Evolutionary conservation across 805 yeast genomes (phyloP).

Genomic region (Scheffersomyces coipomensis): DNA sequence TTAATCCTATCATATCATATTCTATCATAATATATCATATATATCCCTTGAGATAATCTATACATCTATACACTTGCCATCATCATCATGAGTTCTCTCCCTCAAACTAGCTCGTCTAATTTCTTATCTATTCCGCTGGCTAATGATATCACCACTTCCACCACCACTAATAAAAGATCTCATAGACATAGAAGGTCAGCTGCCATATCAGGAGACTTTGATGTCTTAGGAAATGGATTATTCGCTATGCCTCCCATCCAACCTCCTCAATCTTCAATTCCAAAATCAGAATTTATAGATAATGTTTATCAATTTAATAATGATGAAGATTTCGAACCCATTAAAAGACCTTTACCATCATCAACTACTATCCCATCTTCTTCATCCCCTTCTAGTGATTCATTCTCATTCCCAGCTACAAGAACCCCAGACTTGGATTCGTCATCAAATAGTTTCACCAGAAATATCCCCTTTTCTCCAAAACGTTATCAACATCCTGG

Average conservation of each 20-base stretch:
- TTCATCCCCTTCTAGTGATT: slow-evolving; percentile 2
- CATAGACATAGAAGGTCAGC: slow-evolving; percentile 86
- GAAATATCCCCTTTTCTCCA: background rate
- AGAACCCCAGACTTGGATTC: slow-evolving; percentile 1
- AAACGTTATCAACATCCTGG: background rate
- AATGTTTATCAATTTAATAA: slow-evolving; percentile 31
- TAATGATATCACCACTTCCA: background rate
- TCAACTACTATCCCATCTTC: background rate
- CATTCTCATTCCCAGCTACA: slow-evolving; percentile 1
- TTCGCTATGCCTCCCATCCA: slow-evolving; percentile 25
- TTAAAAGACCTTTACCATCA: background rate
- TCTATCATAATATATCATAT: too few species aligned
- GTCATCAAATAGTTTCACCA: too few species aligned
- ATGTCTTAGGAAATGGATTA: slow-evolving; percentile 39
- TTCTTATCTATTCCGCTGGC: slow-evolving; percentile 3
- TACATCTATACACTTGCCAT: too few species aligned
- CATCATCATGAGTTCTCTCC: background rate
- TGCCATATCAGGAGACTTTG: slow-evolving; percentile 87
- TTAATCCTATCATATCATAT: too few species aligned
- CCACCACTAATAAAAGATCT: slow-evolving; percentile 36
- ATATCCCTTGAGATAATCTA: too few species aligned
- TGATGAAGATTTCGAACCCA: slow-evolving; percentile 28
- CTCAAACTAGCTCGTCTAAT: background rate
- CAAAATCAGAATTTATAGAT: slow-evolving; percentile 17
- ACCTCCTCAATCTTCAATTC: slow-evolving; percentile 3